phyloP scores from a whole-genome alignment of 495 filamentous ascomycete genomes.

The Symbiotaphrina buchneri region DNA sequence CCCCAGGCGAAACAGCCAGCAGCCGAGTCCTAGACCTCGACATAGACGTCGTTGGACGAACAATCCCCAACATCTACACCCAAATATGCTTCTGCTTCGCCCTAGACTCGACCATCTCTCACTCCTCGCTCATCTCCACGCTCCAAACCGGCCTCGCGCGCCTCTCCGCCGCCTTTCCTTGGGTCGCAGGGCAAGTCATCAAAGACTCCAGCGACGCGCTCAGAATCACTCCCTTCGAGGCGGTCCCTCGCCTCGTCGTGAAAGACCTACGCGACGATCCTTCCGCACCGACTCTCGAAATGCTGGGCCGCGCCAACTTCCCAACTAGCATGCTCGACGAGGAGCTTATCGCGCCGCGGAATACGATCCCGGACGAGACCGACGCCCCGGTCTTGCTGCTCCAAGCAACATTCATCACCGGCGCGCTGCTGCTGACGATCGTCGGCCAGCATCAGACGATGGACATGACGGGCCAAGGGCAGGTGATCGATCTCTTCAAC shows the following conservation, averaged over 20 bases:
- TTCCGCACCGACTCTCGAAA: slow-evolving; percentile 17
- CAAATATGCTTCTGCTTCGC: slow-evolving; percentile 19
- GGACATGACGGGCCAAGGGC: slow-evolving; percentile 29
- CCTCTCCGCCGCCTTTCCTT: slow-evolving; percentile 21
- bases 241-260: slow-evolving; percentile 16
- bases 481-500: slow-evolving; percentile 24
- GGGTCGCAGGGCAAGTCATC: slow-evolving; percentile 29
- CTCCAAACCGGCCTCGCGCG: slow-evolving; percentile 16
- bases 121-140: slow-evolving; percentile 11
- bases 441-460: slow-evolving; percentile 23
- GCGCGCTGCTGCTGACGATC: slow-evolving; percentile 25
- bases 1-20: no score
- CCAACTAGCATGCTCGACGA: slow-evolving; percentile 32
- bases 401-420: slow-evolving; percentile 27
- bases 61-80: slow-evolving; percentile 17
- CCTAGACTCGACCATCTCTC: slow-evolving; percentile 6
- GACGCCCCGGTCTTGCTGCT: slow-evolving; percentile 21
- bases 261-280: slow-evolving; percentile 18
- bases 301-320: slow-evolving; percentile 17
- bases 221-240: slow-evolving; percentile 15
- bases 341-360: slow-evolving; percentile 19
- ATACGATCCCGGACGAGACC: slow-evolving; percentile 15
- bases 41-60: slow-evolving; percentile 13
- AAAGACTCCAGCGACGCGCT: slow-evolving; percentile 16
- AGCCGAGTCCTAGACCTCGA: no score